These are phyloP conservation scores for Canavalia gladiata DNA, from an alignment of 306 rosid genomes.

Conservation along the genomic window DNA sequence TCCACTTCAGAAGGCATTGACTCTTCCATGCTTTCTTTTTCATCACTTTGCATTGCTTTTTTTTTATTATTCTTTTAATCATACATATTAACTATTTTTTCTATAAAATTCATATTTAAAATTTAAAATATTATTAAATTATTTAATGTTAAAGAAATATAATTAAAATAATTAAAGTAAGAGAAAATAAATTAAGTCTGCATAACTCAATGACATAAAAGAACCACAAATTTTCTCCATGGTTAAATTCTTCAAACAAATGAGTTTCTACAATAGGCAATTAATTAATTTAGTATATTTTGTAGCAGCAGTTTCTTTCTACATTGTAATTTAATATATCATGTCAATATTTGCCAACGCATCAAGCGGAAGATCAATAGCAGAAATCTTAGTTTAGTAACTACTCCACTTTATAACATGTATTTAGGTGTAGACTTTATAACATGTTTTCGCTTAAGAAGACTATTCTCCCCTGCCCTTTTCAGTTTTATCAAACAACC, in stretches of 20 bases:
- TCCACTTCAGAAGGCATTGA: background rate
- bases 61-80: background rate
- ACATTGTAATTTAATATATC: background rate
- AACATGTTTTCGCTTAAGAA: too few relatives aligned
- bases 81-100: background rate
- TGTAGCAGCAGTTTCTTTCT: background rate
- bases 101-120: too few relatives aligned
- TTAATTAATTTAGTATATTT: background rate
- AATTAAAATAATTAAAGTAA: background rate
- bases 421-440: too few relatives aligned
- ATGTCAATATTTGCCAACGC: background rate
- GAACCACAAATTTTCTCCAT: background rate
- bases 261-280: background rate
- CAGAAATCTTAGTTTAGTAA: background rate
- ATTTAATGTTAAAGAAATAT: background rate
- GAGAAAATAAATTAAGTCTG: background rate
- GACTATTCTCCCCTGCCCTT: too few relatives aligned
- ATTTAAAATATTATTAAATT: background rate
- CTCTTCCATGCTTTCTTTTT: conserved; percentile 8
- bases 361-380: background rate
- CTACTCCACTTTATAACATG: too few relatives aligned
- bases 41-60: background rate
- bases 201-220: background rate
- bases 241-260: too few relatives aligned
- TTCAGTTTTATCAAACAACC: background rate